Evolutionary conservation across 2,329 filamentous ascomycete genomes (phyloP), one percentile per base, ranked within the genome.

Genomic region (Dactylella cylindrospora): DNA sequence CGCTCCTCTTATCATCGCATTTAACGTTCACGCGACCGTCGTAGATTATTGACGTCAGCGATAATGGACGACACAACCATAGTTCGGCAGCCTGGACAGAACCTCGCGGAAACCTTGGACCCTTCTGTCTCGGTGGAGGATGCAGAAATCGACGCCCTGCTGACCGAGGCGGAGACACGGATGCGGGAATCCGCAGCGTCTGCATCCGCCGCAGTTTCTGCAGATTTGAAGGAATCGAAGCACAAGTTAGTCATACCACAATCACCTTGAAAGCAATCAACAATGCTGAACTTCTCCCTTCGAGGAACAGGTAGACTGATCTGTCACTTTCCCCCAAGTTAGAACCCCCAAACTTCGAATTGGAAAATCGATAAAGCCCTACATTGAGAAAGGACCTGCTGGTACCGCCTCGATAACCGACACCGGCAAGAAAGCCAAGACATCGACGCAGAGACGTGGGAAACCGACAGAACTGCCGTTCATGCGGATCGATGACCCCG

Each of bases 141-240:
- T 59, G 70, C 69, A 33, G 70, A 73, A 66, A 73, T 76, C 51
- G 71, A 73, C 46, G 55, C 66, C 28, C 69, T 76, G 25, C 70
- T 76, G n/a, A 65, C 68, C 17, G 71, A 76, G 66, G 74, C 74
- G 3, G 73, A 75, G 64, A 67, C 69, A 52, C 71, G 73, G 19
- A 70, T 76, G 53, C 67, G 66, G 61, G 41, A 67, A 69, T 49
- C 49, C 36, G 38, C 65, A 49, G 51, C 19, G 35, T 45, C 41
- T 6, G 13, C 35, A n/a, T 26, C 40, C 2, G 15, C 35, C 22
- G 49, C 57, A 15, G 32, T 29, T 13, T 22, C 36, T 10, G 26
- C 23, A 22, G 7, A 12, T 23, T 6, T n/a, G 9, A 13, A 25
- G 17, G 12, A 19, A 20, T 29, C 36, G 17, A 54, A 62, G 22